Evolutionary conservation across 2,329 filamentous ascomycete genomes (phyloP).

Genomic region (Fusarium avenaceum): DNA sequence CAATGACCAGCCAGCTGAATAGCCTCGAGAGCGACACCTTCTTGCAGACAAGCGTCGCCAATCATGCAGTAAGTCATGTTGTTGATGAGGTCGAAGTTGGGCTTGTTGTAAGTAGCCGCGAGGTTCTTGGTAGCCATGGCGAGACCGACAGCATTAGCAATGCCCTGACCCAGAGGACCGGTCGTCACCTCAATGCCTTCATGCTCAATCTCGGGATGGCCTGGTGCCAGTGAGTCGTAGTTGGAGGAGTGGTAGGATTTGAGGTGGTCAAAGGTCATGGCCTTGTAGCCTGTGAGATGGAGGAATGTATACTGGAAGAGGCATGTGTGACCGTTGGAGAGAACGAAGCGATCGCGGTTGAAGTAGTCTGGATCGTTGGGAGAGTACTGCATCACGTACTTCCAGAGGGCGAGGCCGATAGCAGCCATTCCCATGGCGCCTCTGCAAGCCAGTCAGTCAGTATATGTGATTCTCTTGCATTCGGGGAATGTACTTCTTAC

Average conservation of each 20-base stretch:
- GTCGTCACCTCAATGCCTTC: conserved; percentile 71
- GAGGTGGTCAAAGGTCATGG: conserved; percentile 69
- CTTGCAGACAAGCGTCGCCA: conserved; percentile 70
- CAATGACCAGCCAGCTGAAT: conserved; percentile 69
- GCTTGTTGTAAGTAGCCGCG: conserved; percentile 66
- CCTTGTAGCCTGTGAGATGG: conserved; percentile 66
- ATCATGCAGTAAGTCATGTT: conserved; percentile 70
- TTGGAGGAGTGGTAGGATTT: conserved; percentile 64
- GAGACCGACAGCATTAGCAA: conserved; percentile 72
- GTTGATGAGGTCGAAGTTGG: conserved; percentile 61
- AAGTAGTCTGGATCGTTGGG: conserved; percentile 69
- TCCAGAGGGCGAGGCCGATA: conserved; percentile 71
- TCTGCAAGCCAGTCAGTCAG: conserved; percentile 33
- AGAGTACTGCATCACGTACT: conserved; percentile 72
- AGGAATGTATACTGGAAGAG: conserved; percentile 68
- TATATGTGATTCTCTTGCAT: neutral
- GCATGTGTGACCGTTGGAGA: conserved; percentile 71
- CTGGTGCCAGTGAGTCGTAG: conserved; percentile 65
- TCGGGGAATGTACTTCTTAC: conserved; percentile 53
- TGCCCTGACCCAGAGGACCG: conserved; percentile 69
- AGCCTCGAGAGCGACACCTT: conserved; percentile 70
- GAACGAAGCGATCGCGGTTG: conserved; percentile 73
- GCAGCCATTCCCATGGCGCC: conserved; percentile 71
- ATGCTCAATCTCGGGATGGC: conserved; percentile 70
- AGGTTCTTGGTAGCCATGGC: conserved; percentile 70